Conservation (phyloP, 2,329 filamentous ascomycete species). For the Neofusicoccum sp. region DNA sequence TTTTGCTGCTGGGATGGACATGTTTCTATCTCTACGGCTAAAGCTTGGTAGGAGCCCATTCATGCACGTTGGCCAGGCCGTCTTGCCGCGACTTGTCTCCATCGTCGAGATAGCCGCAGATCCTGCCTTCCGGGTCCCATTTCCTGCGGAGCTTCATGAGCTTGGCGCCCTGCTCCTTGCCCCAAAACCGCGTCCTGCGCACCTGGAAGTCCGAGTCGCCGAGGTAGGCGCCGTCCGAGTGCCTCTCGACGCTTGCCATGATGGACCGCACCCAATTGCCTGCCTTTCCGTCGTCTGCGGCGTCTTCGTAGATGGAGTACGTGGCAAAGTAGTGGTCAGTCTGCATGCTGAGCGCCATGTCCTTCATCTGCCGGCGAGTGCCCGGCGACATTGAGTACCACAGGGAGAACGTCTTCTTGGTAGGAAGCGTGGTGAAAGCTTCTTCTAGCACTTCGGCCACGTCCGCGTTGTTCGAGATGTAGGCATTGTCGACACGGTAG, state of each 20-base stretch:
- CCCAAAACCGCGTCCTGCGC: conserved; percentile 51
- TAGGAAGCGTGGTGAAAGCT: conserved; percentile 10
- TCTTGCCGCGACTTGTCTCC: conserved; percentile 43
- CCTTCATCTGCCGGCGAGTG: conserved; percentile 41
- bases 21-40: background rate
- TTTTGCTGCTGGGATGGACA: background rate
- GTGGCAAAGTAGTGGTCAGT: conserved; percentile 57
- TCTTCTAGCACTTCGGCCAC: conserved; percentile 45
- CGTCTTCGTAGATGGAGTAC: conserved; percentile 52
- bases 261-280: conserved; percentile 44
- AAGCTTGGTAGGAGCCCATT: conserved; percentile 8
- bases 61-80: conserved; percentile 34
- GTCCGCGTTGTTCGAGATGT: conserved; percentile 49
- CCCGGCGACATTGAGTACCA: conserved; percentile 35
- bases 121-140: conserved; percentile 45
- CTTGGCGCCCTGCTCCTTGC: conserved; percentile 39
- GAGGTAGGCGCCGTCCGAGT: conserved; percentile 52
- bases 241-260: conserved; percentile 36
- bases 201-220: conserved; percentile 56
- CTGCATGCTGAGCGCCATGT: conserved; percentile 57
- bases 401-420: conserved; percentile 12
- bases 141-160: conserved; percentile 45
- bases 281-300: conserved; percentile 46
- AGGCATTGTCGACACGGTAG: conserved; percentile 53
- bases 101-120: conserved; percentile 48